Percentiles rank a stretch among this genome's conserved stretches.
Conservation (phyloP, 2,329 filamentous ascomycete species). For the Diaporthe australafricana region DNA sequence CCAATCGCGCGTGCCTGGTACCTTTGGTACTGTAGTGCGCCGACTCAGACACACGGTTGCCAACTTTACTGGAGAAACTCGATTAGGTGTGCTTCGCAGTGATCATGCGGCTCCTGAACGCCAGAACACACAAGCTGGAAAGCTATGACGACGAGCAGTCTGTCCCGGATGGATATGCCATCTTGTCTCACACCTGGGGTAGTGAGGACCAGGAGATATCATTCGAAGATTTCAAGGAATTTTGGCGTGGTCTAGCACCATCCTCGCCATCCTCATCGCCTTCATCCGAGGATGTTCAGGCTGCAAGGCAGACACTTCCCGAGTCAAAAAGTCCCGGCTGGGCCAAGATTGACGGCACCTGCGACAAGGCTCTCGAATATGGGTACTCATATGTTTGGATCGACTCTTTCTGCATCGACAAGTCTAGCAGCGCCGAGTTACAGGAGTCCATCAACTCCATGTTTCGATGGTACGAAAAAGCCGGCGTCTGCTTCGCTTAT, state of each 20-base stretch:
- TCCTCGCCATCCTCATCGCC: background rate
- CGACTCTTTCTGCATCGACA: conserved; percentile 7
- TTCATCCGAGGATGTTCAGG: background rate
- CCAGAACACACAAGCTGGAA: conserved; percentile 12
- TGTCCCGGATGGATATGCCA: background rate
- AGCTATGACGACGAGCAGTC: conserved; percentile 17
- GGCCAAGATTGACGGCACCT: conserved; percentile 11
- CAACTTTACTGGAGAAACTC: background rate
- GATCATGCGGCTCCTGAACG: conserved; percentile 17
- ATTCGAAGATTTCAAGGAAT: conserved; percentile 20
- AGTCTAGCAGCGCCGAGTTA: conserved; percentile 19
- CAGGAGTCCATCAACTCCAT: conserved; percentile 19
- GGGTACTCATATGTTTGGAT: background rate
- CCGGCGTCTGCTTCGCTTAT: background rate
- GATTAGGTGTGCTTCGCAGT: background rate
- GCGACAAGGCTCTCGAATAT: background rate
- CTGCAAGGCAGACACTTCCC: background rate
- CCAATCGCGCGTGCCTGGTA: background rate
- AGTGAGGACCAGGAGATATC: conserved; percentile 5
- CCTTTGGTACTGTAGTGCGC: too few species aligned
- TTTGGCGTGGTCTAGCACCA: background rate
- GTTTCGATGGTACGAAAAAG: conserved; percentile 3
- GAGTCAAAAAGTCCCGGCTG: conserved; percentile 3
- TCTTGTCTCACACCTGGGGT: conserved; percentile 6
- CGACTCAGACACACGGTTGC: too few species aligned